A percentile compares a stretch with the other conserved stretches of the same genome.
phyloP scores from a whole-genome alignment of 139 green algal species.

The Coccomyxa sp. region DNA sequence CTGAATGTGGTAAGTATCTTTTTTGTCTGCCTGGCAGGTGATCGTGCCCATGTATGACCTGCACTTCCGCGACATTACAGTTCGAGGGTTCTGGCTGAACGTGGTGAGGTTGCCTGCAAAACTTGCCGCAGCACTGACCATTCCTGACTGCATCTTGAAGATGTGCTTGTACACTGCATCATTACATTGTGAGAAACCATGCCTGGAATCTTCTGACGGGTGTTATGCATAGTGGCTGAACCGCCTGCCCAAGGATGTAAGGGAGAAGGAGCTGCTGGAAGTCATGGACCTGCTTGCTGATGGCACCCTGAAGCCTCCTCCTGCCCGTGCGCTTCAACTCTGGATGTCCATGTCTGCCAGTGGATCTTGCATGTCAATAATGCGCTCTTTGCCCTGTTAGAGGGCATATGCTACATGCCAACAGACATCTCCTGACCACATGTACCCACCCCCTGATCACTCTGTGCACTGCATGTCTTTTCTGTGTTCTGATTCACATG shows the following conservation, averaged over 20 bases:
- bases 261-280: not conserved
- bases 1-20: not conserved
- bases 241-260: not conserved
- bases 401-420: too few species aligned
- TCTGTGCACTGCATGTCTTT: too few species aligned
- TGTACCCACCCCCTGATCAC: too few species aligned
- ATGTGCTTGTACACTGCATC: too few species aligned
- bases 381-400: too few species aligned
- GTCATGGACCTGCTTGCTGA: constrained; percentile 6
- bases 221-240: constrained; percentile 5
- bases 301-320: constrained; percentile 5
- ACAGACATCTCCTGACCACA: too few species aligned
- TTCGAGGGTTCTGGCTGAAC: constrained; percentile 14
- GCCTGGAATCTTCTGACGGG: not conserved
- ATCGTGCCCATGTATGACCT: constrained; percentile 14
- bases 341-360: not conserved
- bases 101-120: not conserved
- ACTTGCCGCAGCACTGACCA: not conserved
- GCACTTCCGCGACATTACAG: constrained; percentile 7
- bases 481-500: too few species aligned
- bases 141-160: not conserved
- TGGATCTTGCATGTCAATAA: too few species aligned
- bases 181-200: too few species aligned
- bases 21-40: not conserved
- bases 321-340: not conserved